Percentiles rank a stretch among this genome's conserved stretches.
Evolutionary conservation across 2,329 filamentous ascomycete species (phyloP).

Genomic region (Hortaea werneckii): DNA sequence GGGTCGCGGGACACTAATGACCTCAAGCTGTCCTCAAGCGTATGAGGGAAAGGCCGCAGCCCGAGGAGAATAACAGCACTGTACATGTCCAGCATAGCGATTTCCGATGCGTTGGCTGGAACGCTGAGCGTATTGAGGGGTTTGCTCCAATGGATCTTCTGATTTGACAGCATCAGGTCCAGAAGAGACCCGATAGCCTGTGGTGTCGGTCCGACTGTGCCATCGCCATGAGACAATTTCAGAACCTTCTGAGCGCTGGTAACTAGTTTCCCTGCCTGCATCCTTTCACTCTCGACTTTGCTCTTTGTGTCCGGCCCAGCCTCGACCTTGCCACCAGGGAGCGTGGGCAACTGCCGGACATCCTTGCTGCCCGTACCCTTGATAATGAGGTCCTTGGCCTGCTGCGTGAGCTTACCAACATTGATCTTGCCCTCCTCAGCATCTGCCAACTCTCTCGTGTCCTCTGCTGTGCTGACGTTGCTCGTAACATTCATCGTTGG

Average conservation of each 20-base stretch:
- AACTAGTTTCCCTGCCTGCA: no score
- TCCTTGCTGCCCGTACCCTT: no score
- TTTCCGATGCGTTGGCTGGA: neutral
- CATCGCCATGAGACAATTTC: neutral
- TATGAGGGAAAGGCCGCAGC: neutral
- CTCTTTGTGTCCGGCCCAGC: no score
- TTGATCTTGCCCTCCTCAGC: no score
- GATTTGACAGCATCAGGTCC: neutral
- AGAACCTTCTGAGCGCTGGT: neutral
- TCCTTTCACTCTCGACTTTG: no score
- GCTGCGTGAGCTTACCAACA: no score
- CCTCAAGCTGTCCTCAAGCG: neutral
- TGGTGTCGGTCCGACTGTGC: neutral
- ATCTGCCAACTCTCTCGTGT: no score
- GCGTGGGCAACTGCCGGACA: no score
- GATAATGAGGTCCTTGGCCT: no score
- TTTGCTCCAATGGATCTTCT: neutral
- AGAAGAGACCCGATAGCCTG: neutral
- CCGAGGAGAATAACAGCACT: neutral
- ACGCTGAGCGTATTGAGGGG: neutral
- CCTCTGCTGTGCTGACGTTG: no score
- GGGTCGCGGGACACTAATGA: neutral
- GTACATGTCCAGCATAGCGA: neutral
- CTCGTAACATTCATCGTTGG: no score
- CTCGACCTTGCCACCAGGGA: no score